These are phyloP conservation scores for Entrophospora sp. DNA, from an alignment of 192 early-diverging fungal genomes.

Conservation along the genomic window DNA sequence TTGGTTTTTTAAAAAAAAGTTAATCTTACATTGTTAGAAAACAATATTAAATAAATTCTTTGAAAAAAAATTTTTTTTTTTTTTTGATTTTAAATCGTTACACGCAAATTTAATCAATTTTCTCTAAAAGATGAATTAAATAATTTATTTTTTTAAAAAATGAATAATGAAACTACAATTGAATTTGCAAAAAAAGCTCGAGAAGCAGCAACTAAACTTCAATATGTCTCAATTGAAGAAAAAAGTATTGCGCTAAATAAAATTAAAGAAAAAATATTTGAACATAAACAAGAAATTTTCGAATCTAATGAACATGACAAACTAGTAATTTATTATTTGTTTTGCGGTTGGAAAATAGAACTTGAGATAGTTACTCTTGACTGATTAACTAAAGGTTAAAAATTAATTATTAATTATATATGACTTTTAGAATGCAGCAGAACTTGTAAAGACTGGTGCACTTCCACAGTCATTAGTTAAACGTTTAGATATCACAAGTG, in stretches of 20 bases:
- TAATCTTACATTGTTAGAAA: too few relatives aligned
- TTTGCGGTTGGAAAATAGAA: neutral
- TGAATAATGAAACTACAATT: too few relatives aligned
- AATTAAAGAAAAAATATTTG: conserved; percentile 60
- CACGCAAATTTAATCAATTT: too few relatives aligned
- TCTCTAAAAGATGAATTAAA: too few relatives aligned
- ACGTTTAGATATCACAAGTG: conserved; percentile 77
- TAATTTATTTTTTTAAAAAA: too few relatives aligned
- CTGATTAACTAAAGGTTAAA: neutral
- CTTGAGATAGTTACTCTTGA: neutral
- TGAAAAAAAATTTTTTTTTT: too few relatives aligned
- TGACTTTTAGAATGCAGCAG: conserved; percentile 47
- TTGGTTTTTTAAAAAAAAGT: too few relatives aligned
- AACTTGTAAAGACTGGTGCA: conserved; percentile 61
- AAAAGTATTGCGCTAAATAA: conserved; percentile 66
- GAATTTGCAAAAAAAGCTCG: conserved; percentile 59
- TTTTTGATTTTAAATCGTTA: too few relatives aligned
- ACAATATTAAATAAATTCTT: too few relatives aligned
- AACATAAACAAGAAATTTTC: conserved; percentile 59
- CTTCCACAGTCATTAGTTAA: conserved; percentile 74
- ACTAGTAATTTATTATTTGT: neutral
- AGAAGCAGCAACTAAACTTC: conserved; percentile 63
- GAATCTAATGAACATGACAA: conserved; percentile 74
- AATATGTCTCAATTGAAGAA: conserved; percentile 58
- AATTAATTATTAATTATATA: neutral